These are phyloP conservation scores for Sarocladiaceae sp. DNA, from an alignment of 2,329 filamentous ascomycete genomes.

Conservation along the genomic window DNA sequence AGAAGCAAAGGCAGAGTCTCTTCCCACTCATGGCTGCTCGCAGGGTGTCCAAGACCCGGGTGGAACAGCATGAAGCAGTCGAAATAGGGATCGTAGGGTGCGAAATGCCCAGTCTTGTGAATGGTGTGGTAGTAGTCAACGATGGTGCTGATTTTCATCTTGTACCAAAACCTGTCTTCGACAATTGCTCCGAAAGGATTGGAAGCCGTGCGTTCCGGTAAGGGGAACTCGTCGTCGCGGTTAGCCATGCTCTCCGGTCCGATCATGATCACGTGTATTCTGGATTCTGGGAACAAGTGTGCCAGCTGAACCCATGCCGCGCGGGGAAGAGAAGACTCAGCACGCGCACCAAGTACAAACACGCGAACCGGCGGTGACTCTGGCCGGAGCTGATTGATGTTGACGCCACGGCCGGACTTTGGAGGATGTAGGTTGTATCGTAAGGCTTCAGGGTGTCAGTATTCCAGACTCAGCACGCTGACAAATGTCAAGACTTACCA, in stretches of 20 bases:
- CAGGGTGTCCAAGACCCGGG: conserved; percentile 90
- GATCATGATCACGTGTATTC: conserved; percentile 89
- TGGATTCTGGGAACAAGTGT: conserved; percentile 91
- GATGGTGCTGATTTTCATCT: conserved; percentile 95
- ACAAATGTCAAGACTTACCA: conserved; percentile 51
- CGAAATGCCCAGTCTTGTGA: conserved; percentile 85
- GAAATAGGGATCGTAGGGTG: conserved; percentile 96
- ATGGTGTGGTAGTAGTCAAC: conserved; percentile 98
- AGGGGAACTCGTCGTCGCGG: conserved; percentile 85
- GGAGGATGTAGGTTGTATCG: conserved; percentile 93
- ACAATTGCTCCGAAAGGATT: conserved; percentile 95
- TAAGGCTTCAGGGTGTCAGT: conserved; percentile 55
- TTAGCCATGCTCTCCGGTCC: conserved; percentile 95
- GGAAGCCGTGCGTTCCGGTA: conserved; percentile 75
- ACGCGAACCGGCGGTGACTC: conserved; percentile 85
- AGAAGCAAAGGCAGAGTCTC: conserved; percentile 84
- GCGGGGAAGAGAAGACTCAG: conserved; percentile 93
- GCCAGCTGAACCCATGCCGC: conserved; percentile 91
- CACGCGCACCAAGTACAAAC: conserved; percentile 90
- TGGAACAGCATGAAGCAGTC: conserved; percentile 98
- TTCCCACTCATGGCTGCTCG: conserved; percentile 89
- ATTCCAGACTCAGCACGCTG: background rate
- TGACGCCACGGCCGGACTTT: conserved; percentile 66
- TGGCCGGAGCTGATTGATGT: conserved; percentile 74
- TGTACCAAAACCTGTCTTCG: conserved; percentile 82